Evolutionary conservation across 2,329 filamentous ascomycete genomes (phyloP).

Genomic region (Xylaria digitata): DNA sequence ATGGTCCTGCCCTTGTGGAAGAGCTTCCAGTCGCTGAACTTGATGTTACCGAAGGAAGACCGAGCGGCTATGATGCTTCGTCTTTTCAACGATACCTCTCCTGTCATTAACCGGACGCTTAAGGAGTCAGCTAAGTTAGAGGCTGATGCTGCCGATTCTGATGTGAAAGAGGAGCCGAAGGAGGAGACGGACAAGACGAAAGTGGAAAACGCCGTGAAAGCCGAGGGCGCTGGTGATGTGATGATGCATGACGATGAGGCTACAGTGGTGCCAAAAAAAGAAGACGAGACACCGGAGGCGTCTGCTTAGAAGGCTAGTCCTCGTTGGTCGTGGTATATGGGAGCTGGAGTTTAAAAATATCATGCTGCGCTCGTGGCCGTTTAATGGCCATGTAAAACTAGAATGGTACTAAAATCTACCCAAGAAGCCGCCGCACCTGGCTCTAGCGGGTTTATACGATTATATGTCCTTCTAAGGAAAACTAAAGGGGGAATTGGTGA

Average conservation of each 20-base stretch:
- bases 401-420: neutral
- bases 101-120: slow-evolving; percentile 77
- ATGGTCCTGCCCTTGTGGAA: slow-evolving; percentile 96
- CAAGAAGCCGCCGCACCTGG: neutral
- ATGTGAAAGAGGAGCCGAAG: slow-evolving; percentile 50
- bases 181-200: slow-evolving; percentile 41
- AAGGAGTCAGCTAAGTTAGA: slow-evolving; percentile 61
- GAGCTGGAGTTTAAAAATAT: neutral
- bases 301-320: slow-evolving; percentile 8
- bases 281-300: slow-evolving; percentile 12
- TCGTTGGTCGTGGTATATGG: neutral
- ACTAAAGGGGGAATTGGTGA: slow-evolving; percentile 3
- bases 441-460: neutral
- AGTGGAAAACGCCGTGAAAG: slow-evolving; percentile 25
- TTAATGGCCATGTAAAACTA: neutral
- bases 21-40: slow-evolving; percentile 88
- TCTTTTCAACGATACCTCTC: slow-evolving; percentile 89
- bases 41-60: slow-evolving; percentile 99
- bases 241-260: slow-evolving; percentile 23
- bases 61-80: slow-evolving; percentile 90
- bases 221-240: slow-evolving; percentile 15
- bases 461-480: neutral
- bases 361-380: neutral
- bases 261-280: slow-evolving; percentile 1
- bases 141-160: slow-evolving; percentile 49